Conservation (phyloP, 1,284 basidiomycete genomes). For the Apiotrichum montevideense region DNA sequence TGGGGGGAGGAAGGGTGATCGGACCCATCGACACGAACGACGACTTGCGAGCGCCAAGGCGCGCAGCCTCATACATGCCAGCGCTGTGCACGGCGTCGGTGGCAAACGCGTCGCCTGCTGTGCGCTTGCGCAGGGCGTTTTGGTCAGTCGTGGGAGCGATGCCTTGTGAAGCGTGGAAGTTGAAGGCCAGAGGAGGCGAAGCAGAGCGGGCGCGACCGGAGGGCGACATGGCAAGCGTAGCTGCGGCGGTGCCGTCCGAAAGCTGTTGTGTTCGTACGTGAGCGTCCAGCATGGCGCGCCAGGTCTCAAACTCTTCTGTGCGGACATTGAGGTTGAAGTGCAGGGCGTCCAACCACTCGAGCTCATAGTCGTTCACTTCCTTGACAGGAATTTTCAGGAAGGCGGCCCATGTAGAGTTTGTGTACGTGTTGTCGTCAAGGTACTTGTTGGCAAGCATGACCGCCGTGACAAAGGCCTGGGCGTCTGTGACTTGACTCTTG, state of each 20-base stretch:
- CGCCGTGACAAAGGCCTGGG: slow-evolving; percentile 73
- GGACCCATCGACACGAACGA: slow-evolving; percentile 6
- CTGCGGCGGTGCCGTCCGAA: not conserved
- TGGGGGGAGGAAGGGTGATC: slow-evolving; percentile 1
- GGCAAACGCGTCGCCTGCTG: slow-evolving; percentile 16
- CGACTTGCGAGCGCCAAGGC: slow-evolving; percentile 15
- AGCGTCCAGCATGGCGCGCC: slow-evolving; percentile 21
- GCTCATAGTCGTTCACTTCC: slow-evolving; percentile 61
- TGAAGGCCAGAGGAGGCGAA: slow-evolving; percentile 15
- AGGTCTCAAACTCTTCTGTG: slow-evolving; percentile 16
- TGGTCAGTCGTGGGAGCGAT: not conserved
- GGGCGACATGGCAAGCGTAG: not conserved
- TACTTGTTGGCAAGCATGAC: slow-evolving; percentile 97
- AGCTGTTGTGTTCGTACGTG: slow-evolving; percentile 16
- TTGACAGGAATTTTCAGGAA: slow-evolving; percentile 75
- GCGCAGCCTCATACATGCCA: slow-evolving; percentile 19
- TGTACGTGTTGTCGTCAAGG: slow-evolving; percentile 89
- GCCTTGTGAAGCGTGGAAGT: not conserved
- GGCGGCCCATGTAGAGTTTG: slow-evolving; percentile 94
- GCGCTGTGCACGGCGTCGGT: slow-evolving; percentile 14
- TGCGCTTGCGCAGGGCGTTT: slow-evolving; percentile 12
- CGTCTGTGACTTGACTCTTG: slow-evolving; percentile 49
- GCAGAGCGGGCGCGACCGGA: slow-evolving; percentile 15
- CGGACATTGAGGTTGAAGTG: slow-evolving; percentile 17
- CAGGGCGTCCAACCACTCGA: slow-evolving; percentile 20